Conservation (phyloP, 371 early-diverging fungal species). For the Mucor saturninus region DNA sequence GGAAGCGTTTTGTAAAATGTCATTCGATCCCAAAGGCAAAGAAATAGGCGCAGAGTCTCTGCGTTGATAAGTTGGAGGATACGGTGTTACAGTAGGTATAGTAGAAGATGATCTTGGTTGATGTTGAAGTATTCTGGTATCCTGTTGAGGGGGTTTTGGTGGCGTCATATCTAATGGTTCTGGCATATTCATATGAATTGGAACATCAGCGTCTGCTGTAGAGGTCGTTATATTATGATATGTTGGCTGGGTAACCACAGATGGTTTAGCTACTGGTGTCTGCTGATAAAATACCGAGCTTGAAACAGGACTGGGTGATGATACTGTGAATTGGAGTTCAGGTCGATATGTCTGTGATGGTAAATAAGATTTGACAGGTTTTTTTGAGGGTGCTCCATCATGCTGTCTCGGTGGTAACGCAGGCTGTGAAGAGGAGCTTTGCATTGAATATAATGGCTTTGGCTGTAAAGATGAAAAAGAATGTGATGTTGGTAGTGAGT, state of each 20-base stretch:
- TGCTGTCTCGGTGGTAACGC: slow-evolving; percentile 10
- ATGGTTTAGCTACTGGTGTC: slow-evolving; percentile 2
- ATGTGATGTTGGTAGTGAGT: slow-evolving; percentile 4
- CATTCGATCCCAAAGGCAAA: background rate
- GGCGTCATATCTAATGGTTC: slow-evolving; percentile 3
- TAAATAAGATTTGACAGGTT: slow-evolving; percentile 10
- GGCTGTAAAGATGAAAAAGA: background rate
- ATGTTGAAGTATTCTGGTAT: background rate
- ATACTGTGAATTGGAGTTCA: slow-evolving; percentile 6
- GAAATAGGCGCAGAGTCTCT: background rate
- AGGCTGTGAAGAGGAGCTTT: slow-evolving; percentile 7
- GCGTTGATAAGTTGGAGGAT: background rate
- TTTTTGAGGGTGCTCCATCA: background rate
- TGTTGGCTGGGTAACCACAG: background rate
- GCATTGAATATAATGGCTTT: background rate
- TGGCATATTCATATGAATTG: slow-evolving; percentile 13
- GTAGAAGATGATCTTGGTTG: background rate
- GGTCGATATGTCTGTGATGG: slow-evolving; percentile 8
- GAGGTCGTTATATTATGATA: background rate
- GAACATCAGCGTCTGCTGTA: background rate
- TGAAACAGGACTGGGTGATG: slow-evolving; percentile 10
- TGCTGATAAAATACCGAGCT: slow-evolving; percentile 17
- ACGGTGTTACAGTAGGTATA: background rate
- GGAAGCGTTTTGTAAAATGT: background rate
- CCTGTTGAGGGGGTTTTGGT: background rate